Evolutionary conservation across 345 rosid genomes (phyloP), one percentile per base, ranked within the genome.

Genomic region (Turnera subulata): DNA sequence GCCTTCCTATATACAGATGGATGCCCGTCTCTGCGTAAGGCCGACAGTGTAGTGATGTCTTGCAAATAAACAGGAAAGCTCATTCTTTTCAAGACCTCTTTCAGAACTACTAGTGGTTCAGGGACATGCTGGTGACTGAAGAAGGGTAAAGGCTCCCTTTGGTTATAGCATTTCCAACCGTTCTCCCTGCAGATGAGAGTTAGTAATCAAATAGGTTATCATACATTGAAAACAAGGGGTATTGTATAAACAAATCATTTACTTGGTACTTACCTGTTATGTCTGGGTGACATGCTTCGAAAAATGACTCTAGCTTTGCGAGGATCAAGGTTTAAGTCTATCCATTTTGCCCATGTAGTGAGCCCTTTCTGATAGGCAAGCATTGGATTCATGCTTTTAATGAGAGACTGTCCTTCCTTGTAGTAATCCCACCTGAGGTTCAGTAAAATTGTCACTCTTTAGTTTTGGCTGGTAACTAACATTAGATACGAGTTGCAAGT

Each of bases 111-210:
- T 23, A 83, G 39, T 5, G 73, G 84, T 47, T 75, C 80, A 11
- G 98, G 93, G 43, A 80, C 67, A 52, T 84, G 93, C n/a, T 58
- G 71, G 72, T 79, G 94, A 56, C 77, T 86, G 37, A 71, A 75
- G 47, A 56, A 64, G 14, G 83, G 73, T 51, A 85, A 72, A 7
- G 97, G 98, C 39, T 74, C 59, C 74, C 65, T 84, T 64, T 92
- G 95, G 67, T 86, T 83, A 63, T 84, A 89, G 76, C 98, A 92
- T 71, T 72, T 84, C 83, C 85, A 78, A 17, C 98, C 97, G 62
- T 86, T 86, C 45, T 83, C 79, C 66, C 96, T 91, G 84, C 46
- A 50, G 68, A 51, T 11, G 26, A 38, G 11, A 6, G 21, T 11
- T 18, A 26, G 15, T 24, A 40, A 23, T 38, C 39, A 55, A 55